Evolutionary conservation across 2,329 filamentous ascomycete species (phyloP), one percentile per base, ranked within the genome.

Genomic region (Pseudocercospora musae): DNA sequence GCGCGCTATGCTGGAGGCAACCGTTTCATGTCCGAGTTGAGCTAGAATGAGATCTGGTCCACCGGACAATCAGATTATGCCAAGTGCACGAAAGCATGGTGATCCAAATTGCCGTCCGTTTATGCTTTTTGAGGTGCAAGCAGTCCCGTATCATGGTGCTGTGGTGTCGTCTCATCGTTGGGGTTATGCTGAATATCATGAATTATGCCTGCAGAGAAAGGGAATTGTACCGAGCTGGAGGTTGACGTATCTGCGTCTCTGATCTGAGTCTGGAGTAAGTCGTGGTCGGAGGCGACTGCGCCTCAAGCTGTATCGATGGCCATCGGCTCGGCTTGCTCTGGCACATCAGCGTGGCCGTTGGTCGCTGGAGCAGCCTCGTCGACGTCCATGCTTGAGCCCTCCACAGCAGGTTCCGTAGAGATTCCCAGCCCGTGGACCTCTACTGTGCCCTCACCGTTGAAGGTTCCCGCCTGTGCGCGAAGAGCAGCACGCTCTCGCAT

Each of bases 401-500:
- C 42, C 15, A 42, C 25, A 29, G 11, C 42, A 27, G 57, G 44
- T 33, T 29, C 40, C 13, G 29, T 52, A 11, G 62, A 44, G 20
- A 62, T 60, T 29, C 63, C 63, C 18, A 65, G 46, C 4, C 53
- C 64, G 49, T 69, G 67, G 5, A 66, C 40, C 44, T 69, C 67
- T 0, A 68, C 67, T 10, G 56, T 56, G 13, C 67, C 67, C 33
- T 63, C 66, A 33, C 57, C 60, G 33, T 56, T 55, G 40, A 60
- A 33, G 15, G 49, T 64, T 23, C 60, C 62, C 15, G 59, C 55
- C 29, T 68, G 64, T 31, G 44, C 58, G 11, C 67, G 62, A 58
- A 81, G 62, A 9, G 74, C 66, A 2, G 78, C 81, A 1, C 79
- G 68, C 62, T 82, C 79, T 25, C 74, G 67, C 4, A 82, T 77